Conservation (phyloP, 371 early-diverging fungal species). For the Blyttiomyces sp. region DNA sequence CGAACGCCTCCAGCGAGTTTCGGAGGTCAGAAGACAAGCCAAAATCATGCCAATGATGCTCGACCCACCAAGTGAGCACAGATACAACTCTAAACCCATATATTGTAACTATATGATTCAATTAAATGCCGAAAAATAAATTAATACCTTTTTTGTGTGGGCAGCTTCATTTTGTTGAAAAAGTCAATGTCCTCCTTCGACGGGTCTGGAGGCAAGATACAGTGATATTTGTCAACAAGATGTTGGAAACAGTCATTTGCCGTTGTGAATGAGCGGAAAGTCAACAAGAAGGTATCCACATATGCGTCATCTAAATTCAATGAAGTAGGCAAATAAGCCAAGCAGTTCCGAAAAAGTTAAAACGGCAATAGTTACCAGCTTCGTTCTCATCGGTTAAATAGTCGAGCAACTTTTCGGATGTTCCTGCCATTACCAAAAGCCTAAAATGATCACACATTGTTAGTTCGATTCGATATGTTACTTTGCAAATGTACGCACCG, state of each 20-base stretch:
- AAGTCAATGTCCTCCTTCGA: constrained; percentile 44
- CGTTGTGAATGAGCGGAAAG: constrained; percentile 50
- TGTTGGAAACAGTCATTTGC: constrained; percentile 46
- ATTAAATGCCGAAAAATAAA: too few relatives aligned
- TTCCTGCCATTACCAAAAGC: constrained; percentile 45
- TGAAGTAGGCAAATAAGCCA: constrained; percentile 21
- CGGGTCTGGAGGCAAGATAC: constrained; percentile 39
- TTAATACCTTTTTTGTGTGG: constrained; percentile 40
- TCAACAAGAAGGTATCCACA: constrained; percentile 46
- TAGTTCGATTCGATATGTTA: neutral
- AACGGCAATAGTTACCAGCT: constrained; percentile 14
- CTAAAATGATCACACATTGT: constrained; percentile 10
- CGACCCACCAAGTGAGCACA: constrained; percentile 43
- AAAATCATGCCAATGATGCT: constrained; percentile 57
- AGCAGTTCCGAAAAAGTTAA: constrained; percentile 40
- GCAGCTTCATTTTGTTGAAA: constrained; percentile 39
- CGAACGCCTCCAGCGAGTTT: constrained; percentile 40
- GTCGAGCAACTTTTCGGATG: constrained; percentile 47
- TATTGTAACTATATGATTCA: too few relatives aligned
- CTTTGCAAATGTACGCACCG: constrained; percentile 16
- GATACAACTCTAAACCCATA: constrained; percentile 27
- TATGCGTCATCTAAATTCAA: constrained; percentile 32
- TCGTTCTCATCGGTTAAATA: constrained; percentile 33
- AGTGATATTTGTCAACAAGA: constrained; percentile 46
- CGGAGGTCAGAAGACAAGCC: constrained; percentile 35